phyloP scores from a whole-genome alignment of 2,329 filamentous ascomycete genomes.

The Lizonia empirigonia region DNA sequence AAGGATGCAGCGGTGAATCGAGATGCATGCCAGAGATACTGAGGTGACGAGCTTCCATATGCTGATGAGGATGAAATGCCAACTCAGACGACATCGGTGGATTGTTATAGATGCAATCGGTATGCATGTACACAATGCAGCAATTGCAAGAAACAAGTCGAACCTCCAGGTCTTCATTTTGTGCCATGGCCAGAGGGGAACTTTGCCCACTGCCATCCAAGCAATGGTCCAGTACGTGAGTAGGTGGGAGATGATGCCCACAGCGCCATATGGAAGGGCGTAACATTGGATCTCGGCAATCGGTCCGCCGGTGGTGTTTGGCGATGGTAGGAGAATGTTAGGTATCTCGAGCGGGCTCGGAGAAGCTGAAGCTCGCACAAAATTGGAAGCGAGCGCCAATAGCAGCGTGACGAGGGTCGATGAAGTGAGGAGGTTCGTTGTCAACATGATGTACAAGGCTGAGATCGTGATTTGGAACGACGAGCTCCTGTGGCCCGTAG shows the following conservation, averaged over 20 bases:
- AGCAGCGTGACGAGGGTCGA: neutral
- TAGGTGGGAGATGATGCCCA: conserved; percentile 48
- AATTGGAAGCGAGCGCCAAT: neutral
- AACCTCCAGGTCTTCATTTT: conserved; percentile 7
- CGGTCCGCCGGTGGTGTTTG: conserved; percentile 16
- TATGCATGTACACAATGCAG: conserved; percentile 16
- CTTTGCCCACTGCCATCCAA: conserved; percentile 49
- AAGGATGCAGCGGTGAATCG: conserved; percentile 20
- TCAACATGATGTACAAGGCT: neutral
- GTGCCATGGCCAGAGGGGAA: conserved; percentile 19
- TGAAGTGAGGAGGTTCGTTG: neutral
- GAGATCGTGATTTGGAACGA: neutral
- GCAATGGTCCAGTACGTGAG: conserved; percentile 50
- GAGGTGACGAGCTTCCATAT: conserved; percentile 25
- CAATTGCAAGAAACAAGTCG: conserved; percentile 13
- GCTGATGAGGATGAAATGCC: conserved; percentile 24
- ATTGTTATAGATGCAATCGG: conserved; percentile 21
- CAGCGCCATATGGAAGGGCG: conserved; percentile 24
- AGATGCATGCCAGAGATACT: conserved; percentile 16
- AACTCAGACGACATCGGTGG: conserved; percentile 22
- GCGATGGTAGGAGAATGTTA: conserved; percentile 9
- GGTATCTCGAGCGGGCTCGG: conserved; percentile 1
- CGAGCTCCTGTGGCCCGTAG: no score
- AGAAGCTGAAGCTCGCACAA: neutral
- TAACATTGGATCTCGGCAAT: conserved; percentile 28